Conservation (phyloP, 768 basidiomycete species). For the Tulasnella sp. region DNA sequence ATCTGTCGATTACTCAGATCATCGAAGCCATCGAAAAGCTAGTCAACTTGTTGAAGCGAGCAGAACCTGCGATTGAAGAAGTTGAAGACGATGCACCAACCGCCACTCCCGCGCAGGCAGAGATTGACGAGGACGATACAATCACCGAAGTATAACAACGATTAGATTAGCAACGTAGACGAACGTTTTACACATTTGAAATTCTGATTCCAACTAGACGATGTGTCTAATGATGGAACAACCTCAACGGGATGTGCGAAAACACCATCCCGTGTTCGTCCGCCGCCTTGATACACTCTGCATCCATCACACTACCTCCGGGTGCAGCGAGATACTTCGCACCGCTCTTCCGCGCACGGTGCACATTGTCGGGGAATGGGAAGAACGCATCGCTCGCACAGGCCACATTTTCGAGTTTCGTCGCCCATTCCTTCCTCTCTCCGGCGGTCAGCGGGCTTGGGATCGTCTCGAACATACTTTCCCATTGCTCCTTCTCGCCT, state of each 20-base stretch:
- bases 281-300: slow-evolving; percentile 89
- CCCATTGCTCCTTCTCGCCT: slow-evolving; percentile 84
- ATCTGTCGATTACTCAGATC: slow-evolving; percentile 40
- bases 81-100: slow-evolving; percentile 25
- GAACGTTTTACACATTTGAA: slow-evolving; percentile 5
- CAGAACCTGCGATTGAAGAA: slow-evolving; percentile 45
- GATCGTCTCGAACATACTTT: slow-evolving; percentile 62
- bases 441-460: slow-evolving; percentile 51
- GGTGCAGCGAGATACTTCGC: slow-evolving; percentile 86
- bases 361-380: slow-evolving; percentile 98
- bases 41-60: slow-evolving; percentile 72
- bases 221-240: slow-evolving; percentile 73
- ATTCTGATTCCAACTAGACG: neutral
- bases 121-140: slow-evolving; percentile 47
- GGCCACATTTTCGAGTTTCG: slow-evolving; percentile 66
- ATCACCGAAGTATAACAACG: slow-evolving; percentile 62
- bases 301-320: slow-evolving; percentile 94
- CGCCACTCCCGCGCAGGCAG: neutral
- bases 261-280: slow-evolving; percentile 89
- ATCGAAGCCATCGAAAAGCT: slow-evolving; percentile 79
- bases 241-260: slow-evolving; percentile 70
- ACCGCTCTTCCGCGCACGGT: slow-evolving; percentile 82
- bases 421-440: slow-evolving; percentile 66
- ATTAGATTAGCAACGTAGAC: neutral
- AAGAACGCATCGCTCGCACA: slow-evolving; percentile 98